Evolutionary conservation across 257 asterid genomes (phyloP), one percentile per base, ranked within the genome.

Genomic region (Ocimum tenuiflorum): DNA sequence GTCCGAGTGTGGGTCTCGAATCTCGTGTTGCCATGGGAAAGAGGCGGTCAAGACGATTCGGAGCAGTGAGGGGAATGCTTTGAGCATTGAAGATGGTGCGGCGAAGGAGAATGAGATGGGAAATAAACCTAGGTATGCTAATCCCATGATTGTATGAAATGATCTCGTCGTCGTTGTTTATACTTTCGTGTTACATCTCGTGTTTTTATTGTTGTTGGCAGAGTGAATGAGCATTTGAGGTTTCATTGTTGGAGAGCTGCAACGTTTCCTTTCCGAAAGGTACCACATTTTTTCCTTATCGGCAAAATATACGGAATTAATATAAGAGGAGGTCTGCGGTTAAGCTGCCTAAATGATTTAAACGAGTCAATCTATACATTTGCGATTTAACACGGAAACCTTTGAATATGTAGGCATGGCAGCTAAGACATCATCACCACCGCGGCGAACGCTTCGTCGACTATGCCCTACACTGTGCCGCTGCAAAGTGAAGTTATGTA

Each of bases 191-290:
- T 24, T n/a, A 53, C 13, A 27, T 53, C 39, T 53, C 41, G 41
- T n/a, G 20, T n/a, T 51, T 9, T 74, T 12, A 48, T 31, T 46
- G 20, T 63, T 46, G 39, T 45, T 51, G 13, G 60, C 74, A 80
- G 81, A 17, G 7, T 39, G 38, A 77, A 49, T 78, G 75, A 73
- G 72, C 23, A 24, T 42, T 73, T 72, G 19, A 83, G 68, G 79
- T 66, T 78, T 13, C 80, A 17, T 35, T 83, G 88, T 55, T 86
- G 88, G 90, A 83, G 69, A 65, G 68, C 75, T 8, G 83, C 88
- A 41, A 71, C 50, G 49, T 78, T 82, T 60, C 86, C 90, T 52
- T 78, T 81, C 48, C 76, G 78, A 63, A 83, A 81, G 94, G 90
- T 80, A 71, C 27, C 0, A 42, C 41, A 18, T 22, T 65, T 14